Conservation (phyloP, 208 protist genomes). For the Trichomonas gallinae region DNA sequence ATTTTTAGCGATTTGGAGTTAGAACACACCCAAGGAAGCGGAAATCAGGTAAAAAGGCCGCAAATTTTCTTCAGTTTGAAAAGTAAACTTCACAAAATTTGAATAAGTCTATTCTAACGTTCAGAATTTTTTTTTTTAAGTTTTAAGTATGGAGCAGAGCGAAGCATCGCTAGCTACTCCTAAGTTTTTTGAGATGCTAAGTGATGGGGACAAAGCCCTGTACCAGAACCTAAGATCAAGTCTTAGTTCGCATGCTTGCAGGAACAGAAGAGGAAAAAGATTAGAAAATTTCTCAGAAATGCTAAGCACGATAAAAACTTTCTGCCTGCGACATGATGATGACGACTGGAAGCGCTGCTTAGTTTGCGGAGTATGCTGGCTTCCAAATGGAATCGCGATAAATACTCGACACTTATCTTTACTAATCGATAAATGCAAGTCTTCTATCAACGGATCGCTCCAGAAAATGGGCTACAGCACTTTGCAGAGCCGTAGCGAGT, state of each 20-base stretch:
- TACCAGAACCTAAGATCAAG: background rate
- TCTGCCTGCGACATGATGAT: background rate
- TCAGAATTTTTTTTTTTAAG: background rate
- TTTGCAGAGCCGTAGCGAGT: background rate
- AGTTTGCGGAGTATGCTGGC: background rate
- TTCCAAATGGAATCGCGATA: background rate
- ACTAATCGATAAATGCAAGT: constrained; percentile 3
- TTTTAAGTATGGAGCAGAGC: background rate
- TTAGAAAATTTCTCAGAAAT: constrained; percentile 10
- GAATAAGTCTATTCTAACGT: background rate
- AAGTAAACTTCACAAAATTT: too few relatives aligned
- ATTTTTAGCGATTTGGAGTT: too few relatives aligned
- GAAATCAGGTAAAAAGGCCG: too few relatives aligned
- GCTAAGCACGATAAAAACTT: background rate
- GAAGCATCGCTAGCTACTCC: background rate
- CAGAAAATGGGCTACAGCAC: background rate
- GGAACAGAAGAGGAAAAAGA: background rate
- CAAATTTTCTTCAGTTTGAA: too few relatives aligned
- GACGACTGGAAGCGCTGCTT: background rate
- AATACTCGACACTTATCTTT: background rate
- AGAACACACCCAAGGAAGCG: too few relatives aligned
- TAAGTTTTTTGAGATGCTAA: background rate
- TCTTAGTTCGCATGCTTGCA: background rate
- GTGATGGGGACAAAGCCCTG: background rate
- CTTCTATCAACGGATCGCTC: background rate